These are phyloP conservation scores for Trichophaea hybrida DNA, from an alignment of 2,329 filamentous ascomycete genomes.

Conservation along the genomic window DNA sequence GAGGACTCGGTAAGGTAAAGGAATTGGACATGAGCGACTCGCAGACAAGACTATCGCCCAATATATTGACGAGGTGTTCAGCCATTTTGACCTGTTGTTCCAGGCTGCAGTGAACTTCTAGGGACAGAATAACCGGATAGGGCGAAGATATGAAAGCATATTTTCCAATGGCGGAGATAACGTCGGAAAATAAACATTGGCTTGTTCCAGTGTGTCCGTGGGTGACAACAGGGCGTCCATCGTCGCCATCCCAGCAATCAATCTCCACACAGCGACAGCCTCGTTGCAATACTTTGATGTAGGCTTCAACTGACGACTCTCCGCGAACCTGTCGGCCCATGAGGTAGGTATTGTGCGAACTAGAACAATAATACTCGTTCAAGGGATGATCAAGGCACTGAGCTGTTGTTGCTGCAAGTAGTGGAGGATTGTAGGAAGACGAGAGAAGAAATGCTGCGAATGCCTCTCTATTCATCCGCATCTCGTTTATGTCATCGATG, in stretches of 20 bases:
- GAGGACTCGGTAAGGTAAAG: constrained; percentile 63
- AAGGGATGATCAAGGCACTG: constrained; percentile 58
- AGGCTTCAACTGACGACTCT: constrained; percentile 84
- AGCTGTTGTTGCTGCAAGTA: constrained; percentile 43
- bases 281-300: constrained; percentile 73
- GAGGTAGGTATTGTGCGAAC: constrained; percentile 96
- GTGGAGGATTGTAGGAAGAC: constrained; percentile 52
- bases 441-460: constrained; percentile 65
- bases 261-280: constrained; percentile 94
- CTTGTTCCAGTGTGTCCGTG: constrained; percentile 84
- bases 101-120: constrained; percentile 83
- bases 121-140: constrained; percentile 83
- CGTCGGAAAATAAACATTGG: constrained; percentile 77
- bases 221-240: constrained; percentile 76
- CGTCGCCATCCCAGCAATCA: constrained; percentile 90
- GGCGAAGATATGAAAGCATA: constrained; percentile 81
- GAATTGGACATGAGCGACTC: constrained; percentile 57
- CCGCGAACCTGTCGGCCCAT: constrained; percentile 80
- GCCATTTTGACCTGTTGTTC: constrained; percentile 80
- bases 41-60: constrained; percentile 63
- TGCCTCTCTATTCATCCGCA: constrained; percentile 59
- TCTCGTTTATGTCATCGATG: constrained; percentile 32
- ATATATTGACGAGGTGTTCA: constrained; percentile 70
- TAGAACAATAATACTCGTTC: constrained; percentile 96
- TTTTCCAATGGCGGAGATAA: constrained; percentile 82